Evolutionary conservation across 192 early-diverging fungal genomes (phyloP).

Genomic region (Anaeromyces robustus): DNA sequence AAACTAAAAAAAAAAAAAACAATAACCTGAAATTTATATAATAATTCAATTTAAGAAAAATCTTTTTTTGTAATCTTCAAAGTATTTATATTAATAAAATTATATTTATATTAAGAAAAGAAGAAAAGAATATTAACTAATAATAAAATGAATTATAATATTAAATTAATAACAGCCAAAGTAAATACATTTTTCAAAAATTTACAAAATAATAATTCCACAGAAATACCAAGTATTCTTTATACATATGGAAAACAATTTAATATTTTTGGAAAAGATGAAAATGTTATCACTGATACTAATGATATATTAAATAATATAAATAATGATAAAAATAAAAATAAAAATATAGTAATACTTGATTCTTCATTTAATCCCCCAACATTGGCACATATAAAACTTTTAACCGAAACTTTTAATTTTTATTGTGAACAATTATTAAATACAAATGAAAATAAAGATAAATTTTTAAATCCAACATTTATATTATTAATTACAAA

Average conservation of each 20-base stretch:
- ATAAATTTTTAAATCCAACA: not conserved
- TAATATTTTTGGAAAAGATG: not conserved
- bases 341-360: not conserved
- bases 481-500: not conserved
- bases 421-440: not conserved
- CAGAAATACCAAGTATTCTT: not conserved
- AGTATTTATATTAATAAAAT: too few relatives aligned
- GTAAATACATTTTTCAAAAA: too few relatives aligned
- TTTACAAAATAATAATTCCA: too few relatives aligned
- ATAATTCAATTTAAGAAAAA: too few relatives aligned
- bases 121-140: too few relatives aligned
- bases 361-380: not conserved
- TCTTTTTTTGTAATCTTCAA: too few relatives aligned
- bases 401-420: not conserved
- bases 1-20: too few relatives aligned
- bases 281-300: not conserved
- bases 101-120: too few relatives aligned
- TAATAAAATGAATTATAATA: too few relatives aligned
- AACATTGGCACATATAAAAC: not conserved
- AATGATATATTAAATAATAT: not conserved
- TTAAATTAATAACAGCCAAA: too few relatives aligned
- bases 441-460: not conserved
- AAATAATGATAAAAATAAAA: not conserved
- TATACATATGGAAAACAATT: not conserved
- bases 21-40: too few relatives aligned